phyloP scores from a whole-genome alignment of 257 asterid species.

The Penstemon davidsonii region DNA sequence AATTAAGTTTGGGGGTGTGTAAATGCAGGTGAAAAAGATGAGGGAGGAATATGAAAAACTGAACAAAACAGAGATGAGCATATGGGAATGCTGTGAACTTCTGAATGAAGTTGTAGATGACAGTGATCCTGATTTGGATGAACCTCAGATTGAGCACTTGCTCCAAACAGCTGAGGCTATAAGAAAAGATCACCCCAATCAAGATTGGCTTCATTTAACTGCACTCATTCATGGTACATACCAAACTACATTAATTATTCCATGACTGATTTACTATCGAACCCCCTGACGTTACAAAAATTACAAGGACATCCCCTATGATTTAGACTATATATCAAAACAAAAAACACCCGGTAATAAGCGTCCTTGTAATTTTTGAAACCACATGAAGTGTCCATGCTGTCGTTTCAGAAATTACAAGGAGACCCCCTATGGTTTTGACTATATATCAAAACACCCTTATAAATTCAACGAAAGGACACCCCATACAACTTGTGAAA shows the following conservation, averaged over 20 bases:
- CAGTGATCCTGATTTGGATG: slow-evolving; percentile 59
- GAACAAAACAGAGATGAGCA: slow-evolving; percentile 44
- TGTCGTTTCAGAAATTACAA: too few species aligned
- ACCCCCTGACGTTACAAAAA: too few species aligned
- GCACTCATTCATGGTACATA: slow-evolving; percentile 50
- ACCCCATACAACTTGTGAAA: too few species aligned
- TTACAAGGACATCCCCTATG: too few species aligned
- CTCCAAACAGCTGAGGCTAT: slow-evolving; percentile 57
- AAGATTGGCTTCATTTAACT: slow-evolving; percentile 57
- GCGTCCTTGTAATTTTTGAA: too few species aligned
- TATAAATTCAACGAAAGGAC: too few species aligned
- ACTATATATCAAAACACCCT: too few species aligned
- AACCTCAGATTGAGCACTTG: slow-evolving; percentile 52
- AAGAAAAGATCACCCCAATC: slow-evolving; percentile 45
- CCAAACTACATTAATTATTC: not conserved
- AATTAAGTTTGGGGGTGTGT: not conserved
- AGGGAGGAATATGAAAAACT: slow-evolving; percentile 38
- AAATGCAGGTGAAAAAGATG: slow-evolving; percentile 43
- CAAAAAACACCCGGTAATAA: too few species aligned
- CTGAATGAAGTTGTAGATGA: slow-evolving; percentile 48
- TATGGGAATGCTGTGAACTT: slow-evolving; percentile 59
- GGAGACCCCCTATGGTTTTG: too few species aligned
- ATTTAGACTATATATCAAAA: too few species aligned
- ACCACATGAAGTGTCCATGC: too few species aligned
- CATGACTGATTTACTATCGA: not conserved